Evolutionary conservation across 148 eudicot genomes (phyloP).

Genomic region (Drosera capensis): DNA sequence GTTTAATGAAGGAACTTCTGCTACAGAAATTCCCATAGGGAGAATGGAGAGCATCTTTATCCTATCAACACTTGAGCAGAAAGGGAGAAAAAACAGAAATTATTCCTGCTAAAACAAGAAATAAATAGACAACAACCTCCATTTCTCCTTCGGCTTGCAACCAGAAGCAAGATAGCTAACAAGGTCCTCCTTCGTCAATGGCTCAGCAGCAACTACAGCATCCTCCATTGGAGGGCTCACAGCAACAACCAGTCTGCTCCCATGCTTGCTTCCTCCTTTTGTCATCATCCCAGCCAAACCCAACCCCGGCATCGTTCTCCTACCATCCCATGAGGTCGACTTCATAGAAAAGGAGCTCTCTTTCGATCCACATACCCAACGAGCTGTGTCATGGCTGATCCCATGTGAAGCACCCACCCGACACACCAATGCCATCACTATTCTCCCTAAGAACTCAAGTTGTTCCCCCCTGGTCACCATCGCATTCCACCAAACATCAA

Average conservation of each 20-base stretch:
- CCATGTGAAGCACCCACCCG: slow-evolving; percentile 39
- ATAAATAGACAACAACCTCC: slow-evolving; percentile 42
- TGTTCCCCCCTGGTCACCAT: too few relatives aligned
- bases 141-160: slow-evolving; percentile 90
- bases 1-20: too few relatives aligned
- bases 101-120: neutral
- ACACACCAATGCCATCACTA: slow-evolving; percentile 48
- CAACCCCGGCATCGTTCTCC: slow-evolving; percentile 18
- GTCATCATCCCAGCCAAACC: slow-evolving; percentile 9
- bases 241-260: slow-evolving; percentile 41
- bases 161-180: slow-evolving; percentile 84
- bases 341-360: slow-evolving; percentile 14
- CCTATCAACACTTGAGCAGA: too few relatives aligned
- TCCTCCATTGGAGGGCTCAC: slow-evolving; percentile 92
- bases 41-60: too few relatives aligned
- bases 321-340: slow-evolving; percentile 16
- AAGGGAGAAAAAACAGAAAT: neutral
- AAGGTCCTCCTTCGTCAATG: slow-evolving; percentile 85
- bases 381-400: slow-evolving; percentile 22
- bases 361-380: slow-evolving; percentile 24
- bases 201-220: slow-evolving; percentile 58
- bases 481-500: too few relatives aligned
- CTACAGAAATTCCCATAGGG: too few relatives aligned
- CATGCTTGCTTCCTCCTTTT: slow-evolving; percentile 17
- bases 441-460: neutral